These are phyloP conservation scores for Oryza nivara DNA, from an alignment of 176 grass and related monocot species.

Conservation along the genomic window DNA sequence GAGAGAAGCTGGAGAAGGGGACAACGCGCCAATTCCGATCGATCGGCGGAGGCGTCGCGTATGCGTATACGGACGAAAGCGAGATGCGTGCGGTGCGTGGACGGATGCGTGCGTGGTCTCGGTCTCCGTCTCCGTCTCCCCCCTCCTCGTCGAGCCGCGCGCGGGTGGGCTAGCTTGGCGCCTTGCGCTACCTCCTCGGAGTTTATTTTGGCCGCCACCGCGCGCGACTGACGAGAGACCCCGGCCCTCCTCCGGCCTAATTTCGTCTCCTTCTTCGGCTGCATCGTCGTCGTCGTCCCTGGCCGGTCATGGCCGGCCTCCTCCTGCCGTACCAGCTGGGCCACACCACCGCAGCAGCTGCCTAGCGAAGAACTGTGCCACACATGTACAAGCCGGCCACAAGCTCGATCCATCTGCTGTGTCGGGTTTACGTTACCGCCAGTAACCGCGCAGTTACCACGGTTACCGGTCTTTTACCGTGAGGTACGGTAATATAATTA, in stretches of 20 bases:
- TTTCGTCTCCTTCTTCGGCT: background rate
- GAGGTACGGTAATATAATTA: no score
- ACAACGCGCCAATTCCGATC: slow-evolving; percentile 45
- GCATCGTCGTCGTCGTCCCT: no score
- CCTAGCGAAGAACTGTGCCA: background rate
- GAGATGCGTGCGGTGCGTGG: slow-evolving; percentile 20
- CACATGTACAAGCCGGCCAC: background rate
- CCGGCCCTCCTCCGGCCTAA: background rate
- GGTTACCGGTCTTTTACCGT: no score
- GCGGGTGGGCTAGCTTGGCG: background rate
- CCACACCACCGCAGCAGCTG: background rate
- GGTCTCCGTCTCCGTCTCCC: no score
- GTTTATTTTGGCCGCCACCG: background rate
- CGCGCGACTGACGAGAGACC: background rate
- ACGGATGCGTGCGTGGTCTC: background rate
- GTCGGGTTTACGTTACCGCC: no score
- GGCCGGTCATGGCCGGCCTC: no score
- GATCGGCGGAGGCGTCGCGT: background rate
- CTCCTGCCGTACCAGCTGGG: background rate
- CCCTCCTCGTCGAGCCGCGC: background rate
- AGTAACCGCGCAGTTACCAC: no score
- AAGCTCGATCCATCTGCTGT: no score
- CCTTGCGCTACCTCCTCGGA: background rate
- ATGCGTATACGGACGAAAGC: background rate
- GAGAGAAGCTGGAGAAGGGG: background rate